These are phyloP conservation scores for Plasmodium yoelii DNA, from an alignment of 169 alveolate species.

Conservation along the genomic window DNA sequence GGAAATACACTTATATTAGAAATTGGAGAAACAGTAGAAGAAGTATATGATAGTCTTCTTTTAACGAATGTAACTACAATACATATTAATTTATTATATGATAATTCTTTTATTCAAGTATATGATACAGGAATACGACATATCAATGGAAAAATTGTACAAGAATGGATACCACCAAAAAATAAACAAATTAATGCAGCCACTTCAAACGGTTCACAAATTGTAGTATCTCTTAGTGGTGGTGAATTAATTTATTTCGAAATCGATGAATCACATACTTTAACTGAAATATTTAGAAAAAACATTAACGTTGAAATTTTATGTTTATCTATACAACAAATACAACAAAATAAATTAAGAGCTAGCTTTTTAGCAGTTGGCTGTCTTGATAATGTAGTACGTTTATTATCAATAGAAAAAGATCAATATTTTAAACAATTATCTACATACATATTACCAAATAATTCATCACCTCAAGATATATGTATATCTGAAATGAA, in stretches of 20 bases:
- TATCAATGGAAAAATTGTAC: constrained; percentile 82
- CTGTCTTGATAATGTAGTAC: constrained; percentile 94
- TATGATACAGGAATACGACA: constrained; percentile 93
- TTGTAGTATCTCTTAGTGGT: constrained; percentile 92
- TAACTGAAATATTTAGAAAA: constrained; percentile 89
- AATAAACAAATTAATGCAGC: constrained; percentile 92
- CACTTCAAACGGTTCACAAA: constrained; percentile 93
- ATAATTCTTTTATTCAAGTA: constrained; percentile 93
- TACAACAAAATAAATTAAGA: constrained; percentile 92
- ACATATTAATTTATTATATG: constrained; percentile 88
- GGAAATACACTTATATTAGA: constrained; percentile 95
- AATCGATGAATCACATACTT: constrained; percentile 91
- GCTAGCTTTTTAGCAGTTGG: constrained; percentile 97
- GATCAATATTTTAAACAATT: constrained; percentile 93
- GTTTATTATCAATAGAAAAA: constrained; percentile 93
- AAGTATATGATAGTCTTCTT: constrained; percentile 93
- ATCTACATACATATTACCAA: constrained; percentile 94
- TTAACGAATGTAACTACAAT: constrained; percentile 90
- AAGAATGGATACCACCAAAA: constrained; percentile 89
- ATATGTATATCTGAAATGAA: constrained; percentile 82
- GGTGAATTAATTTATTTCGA: constrained; percentile 96
- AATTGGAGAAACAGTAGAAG: constrained; percentile 95
- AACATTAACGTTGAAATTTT: constrained; percentile 89
- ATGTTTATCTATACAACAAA: constrained; percentile 92
- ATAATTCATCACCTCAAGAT: constrained; percentile 89